Conservation (phyloP, 2,329 filamentous ascomycete species). For the Calonectria hawksworthii region DNA sequence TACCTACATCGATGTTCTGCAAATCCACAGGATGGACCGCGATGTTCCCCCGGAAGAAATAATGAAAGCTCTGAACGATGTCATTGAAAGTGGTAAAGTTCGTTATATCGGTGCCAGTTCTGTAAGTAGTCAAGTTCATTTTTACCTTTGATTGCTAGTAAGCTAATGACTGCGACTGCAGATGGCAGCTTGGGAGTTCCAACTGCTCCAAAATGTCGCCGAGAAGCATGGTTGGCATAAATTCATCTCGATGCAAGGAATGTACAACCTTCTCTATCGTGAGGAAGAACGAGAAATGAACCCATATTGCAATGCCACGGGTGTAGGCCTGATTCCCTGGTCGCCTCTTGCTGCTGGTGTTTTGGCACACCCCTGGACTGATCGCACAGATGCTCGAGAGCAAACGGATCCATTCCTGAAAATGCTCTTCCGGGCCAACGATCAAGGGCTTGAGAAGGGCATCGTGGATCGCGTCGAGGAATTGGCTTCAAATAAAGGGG, state of each 20-base stretch:
- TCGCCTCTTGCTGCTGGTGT: slow-evolving; percentile 34
- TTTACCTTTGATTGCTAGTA: background rate
- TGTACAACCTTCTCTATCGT: slow-evolving; percentile 67
- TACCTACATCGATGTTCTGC: slow-evolving; percentile 18
- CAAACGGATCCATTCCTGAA: slow-evolving; percentile 47
- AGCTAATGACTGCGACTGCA: background rate
- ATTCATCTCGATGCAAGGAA: slow-evolving; percentile 71
- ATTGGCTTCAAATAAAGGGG: slow-evolving; percentile 67
- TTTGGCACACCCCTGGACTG: slow-evolving; percentile 28
- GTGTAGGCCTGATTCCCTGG: slow-evolving; percentile 38
- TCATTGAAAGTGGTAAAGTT: slow-evolving; percentile 7
- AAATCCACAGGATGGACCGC: slow-evolving; percentile 19
- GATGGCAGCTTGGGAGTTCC: slow-evolving; percentile 22
- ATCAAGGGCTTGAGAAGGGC: slow-evolving; percentile 38
- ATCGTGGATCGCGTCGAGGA: slow-evolving; percentile 59
- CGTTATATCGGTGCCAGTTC: slow-evolving; percentile 18
- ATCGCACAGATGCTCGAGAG: slow-evolving; percentile 31
- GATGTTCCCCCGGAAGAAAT: slow-evolving; percentile 18
- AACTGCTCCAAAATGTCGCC: slow-evolving; percentile 54
- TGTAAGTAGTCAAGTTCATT: background rate
- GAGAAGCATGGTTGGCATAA: slow-evolving; percentile 68
- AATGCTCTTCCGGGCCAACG: slow-evolving; percentile 59
- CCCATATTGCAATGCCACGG: slow-evolving; percentile 42
- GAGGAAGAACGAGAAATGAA: slow-evolving; percentile 69
- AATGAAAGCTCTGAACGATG: slow-evolving; percentile 13